These are phyloP conservation scores for Chaetomium fimeti DNA, from an alignment of 495 filamentous ascomycete genomes.

Conservation along the genomic window DNA sequence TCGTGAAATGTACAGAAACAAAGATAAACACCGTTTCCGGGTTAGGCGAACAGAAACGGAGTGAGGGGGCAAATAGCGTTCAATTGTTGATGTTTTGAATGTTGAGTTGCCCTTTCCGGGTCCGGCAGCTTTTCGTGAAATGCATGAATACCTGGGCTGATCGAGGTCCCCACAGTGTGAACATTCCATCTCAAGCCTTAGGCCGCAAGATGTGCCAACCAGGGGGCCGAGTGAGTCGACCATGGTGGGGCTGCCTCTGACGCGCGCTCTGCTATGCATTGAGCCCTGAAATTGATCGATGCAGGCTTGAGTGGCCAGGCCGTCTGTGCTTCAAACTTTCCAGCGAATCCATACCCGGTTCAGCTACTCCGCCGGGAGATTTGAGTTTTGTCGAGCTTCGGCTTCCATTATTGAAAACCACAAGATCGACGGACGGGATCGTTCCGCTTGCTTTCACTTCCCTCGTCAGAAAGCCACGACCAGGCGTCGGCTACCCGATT, in stretches of 20 bases:
- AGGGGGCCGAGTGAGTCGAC: too few species aligned
- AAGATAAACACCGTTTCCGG: background rate
- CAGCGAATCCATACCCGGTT: conserved; percentile 27
- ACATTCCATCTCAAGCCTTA: conserved; percentile 1
- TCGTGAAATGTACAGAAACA: background rate
- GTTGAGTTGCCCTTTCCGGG: background rate
- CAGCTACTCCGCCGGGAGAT: conserved; percentile 23
- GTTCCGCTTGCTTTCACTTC: conserved; percentile 7
- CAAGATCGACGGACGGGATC: conserved; percentile 25
- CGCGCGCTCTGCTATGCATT: conserved; percentile 15
- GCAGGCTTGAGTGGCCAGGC: conserved; percentile 16
- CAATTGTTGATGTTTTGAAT: background rate
- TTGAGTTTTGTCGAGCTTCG: conserved; percentile 25
- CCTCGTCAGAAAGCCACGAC: conserved; percentile 15
- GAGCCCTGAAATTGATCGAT: conserved; percentile 32
- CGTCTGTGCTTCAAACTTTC: conserved; percentile 13
- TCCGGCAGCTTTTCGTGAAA: too few species aligned
- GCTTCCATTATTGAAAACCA: conserved; percentile 27
- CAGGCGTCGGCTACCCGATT: conserved; percentile 22
- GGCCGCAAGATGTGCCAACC: background rate
- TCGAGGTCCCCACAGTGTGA: too few species aligned
- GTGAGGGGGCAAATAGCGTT: background rate
- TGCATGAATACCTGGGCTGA: too few species aligned
- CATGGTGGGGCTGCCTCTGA: conserved; percentile 11
- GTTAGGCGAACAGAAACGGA: background rate